Evolutionary conservation across 2,329 filamentous ascomycete genomes (phyloP), one percentile per base, ranked within the genome.

Genomic region (Myriosclerotinia scirpicola): DNA sequence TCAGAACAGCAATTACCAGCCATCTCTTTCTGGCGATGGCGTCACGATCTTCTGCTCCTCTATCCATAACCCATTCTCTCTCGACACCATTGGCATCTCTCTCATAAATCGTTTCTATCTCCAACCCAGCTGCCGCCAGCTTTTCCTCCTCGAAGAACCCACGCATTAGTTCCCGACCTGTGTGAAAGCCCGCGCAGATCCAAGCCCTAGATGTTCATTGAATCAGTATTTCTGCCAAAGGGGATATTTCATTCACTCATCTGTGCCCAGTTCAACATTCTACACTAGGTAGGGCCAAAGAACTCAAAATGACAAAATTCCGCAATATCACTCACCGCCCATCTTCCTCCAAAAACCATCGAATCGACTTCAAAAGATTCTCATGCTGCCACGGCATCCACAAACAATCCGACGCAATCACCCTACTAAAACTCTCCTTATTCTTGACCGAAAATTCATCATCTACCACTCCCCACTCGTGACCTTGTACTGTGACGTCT

Each of bases 301-400:
- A 36, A 55, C 12, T 30, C 11, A 61, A 61, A 61, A 48, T 11
- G 26, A 42, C n/a, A 22, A 22, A 50, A 22, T 44, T 34, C 30
- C 56, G n/a, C 22, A 44, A 42, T 15, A 44, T 14, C n/a, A 65
- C 64, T 65, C 36, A 65, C 64, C 84, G 80, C 2, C 84, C 20
- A 72, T 76, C 1, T 55, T 71, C 74, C 1, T 76, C 78, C 22
- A 92, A 79, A 74, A 91, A 90, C 77, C 86, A 85, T 6, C 81
- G 77, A 74, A 91, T 85, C 34, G 87, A 90, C 53, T 75, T 77
- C 56, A 83, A 82, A 36, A 92, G 81, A 75, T 87, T 89, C n/a
- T 77, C 81, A 76, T 92, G 90, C 79, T 92, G 84, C 80, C 83
- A 84, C 1, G 86, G 84, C 87, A 92, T 91, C 89, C 90, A 92